A percentile compares a stretch with the other conserved stretches of the same genome.
These are phyloP conservation scores for Podospora appendiculata DNA, from an alignment of 495 filamentous ascomycete species.

Conservation along the genomic window DNA sequence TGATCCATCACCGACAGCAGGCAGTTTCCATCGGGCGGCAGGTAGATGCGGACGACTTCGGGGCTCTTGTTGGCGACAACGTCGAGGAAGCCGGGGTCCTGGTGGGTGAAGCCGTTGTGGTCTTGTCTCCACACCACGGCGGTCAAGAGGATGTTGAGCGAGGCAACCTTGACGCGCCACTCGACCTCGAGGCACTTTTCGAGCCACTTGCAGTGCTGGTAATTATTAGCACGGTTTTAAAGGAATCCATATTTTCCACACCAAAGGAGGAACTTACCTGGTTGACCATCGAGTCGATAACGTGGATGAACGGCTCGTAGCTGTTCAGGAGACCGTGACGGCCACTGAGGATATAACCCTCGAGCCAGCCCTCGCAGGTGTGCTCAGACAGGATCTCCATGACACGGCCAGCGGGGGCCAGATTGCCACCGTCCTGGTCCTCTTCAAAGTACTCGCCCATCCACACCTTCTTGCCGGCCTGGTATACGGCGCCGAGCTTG, in stretches of 20 bases:
- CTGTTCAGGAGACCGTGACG: constrained; percentile 66
- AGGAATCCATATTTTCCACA: background rate
- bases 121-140: constrained; percentile 72
- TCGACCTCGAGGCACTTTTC: constrained; percentile 67
- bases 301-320: constrained; percentile 72
- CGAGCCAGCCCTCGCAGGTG: constrained; percentile 69
- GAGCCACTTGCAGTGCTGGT: constrained; percentile 68
- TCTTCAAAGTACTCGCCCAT: constrained; percentile 68
- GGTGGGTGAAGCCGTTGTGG: constrained; percentile 74
- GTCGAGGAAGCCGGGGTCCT: constrained; percentile 70
- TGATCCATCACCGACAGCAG: constrained; percentile 62
- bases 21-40: constrained; percentile 68
- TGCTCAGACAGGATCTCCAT: constrained; percentile 77
- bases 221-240: constrained; percentile 6
- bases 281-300: constrained; percentile 74
- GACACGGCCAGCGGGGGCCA: constrained; percentile 54
- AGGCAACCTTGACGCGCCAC: constrained; percentile 59
- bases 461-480: constrained; percentile 68
- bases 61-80: constrained; percentile 68
- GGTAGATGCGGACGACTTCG: constrained; percentile 68
- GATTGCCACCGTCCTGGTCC: constrained; percentile 60
- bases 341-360: constrained; percentile 64
- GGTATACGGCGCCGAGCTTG: constrained; percentile 59
- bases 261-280: constrained; percentile 25
- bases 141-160: constrained; percentile 67